Base-by-base conservation (phyloP, 1,284 basidiomycete species). In the Crucibulum parvulum region DNA sequence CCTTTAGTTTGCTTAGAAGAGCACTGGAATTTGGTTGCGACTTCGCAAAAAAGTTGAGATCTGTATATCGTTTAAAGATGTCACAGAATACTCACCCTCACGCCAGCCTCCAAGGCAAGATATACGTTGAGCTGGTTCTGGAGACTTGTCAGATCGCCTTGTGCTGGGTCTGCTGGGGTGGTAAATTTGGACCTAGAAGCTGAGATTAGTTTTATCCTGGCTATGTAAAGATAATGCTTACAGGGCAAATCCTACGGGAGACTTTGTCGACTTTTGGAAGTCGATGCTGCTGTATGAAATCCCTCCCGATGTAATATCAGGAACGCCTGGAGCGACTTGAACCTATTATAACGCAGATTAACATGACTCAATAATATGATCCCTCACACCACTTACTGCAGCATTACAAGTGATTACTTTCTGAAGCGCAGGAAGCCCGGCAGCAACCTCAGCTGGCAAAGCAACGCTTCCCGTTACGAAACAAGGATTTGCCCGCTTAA, bases 221-320 rank as follows among this genome's bases (percentile, higher is more conserved):
- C 16, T 16, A 9, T 15, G 41, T 36, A 18, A 55, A 41, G 3
- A 43, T 24, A 36, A 36, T 7, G 24, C 62, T 24, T 53, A 70
- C 68, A 71, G 56, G 11, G 70, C 69, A 59, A 73, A 73, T 6
- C 71, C 71, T 35, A 73, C 34, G 6, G 72, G 71, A 11, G 70
- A 72, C 18, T 60, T 55, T 4, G 55, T 61, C 1, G 71, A 72
- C 51, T 71, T 69, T 51, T 70, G 69, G 63, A 73, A 73, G 57
- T 73, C 70, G 53, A 73, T 71, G 11, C 45, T 56, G 61, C 68
- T 72, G 57, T 53, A 72, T 11, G 61, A 50, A 31, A 72, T 65
- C 3, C 68, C 68, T 8, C 24, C 24, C 4, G 24, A 24, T 24
- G 24, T 24, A 31, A 50, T 31, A 31, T 50, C 47, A 13, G 15